Conservation (phyloP, 495 filamentous ascomycete genomes). For the Aspergillus funiculosus region DNA sequence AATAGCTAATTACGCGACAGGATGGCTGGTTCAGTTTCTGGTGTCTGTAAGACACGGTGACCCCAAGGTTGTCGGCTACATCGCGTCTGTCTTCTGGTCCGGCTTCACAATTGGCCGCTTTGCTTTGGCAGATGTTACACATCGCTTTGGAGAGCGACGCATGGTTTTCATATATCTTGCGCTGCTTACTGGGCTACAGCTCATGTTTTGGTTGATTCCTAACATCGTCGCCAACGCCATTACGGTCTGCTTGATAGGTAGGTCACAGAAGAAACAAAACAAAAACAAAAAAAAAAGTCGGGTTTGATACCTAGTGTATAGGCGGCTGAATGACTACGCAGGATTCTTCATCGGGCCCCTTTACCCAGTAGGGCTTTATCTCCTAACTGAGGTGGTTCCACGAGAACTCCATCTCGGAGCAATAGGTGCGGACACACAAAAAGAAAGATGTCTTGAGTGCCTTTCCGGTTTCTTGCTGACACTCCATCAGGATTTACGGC, state of each 20-base stretch:
- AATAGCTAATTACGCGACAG: conserved; percentile 17
- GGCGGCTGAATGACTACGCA: conserved; percentile 9
- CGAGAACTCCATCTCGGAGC: conserved; percentile 35
- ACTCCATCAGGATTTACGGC: conserved; percentile 36
- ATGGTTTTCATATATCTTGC: conserved; percentile 45
- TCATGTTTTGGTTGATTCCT: conserved; percentile 48
- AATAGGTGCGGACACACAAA: conserved; percentile 15
- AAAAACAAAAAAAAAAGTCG: background rate
- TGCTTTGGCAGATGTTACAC: conserved; percentile 48
- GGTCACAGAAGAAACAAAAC: conserved; percentile 14
- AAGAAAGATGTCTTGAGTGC: too few relatives aligned
- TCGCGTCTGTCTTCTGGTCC: conserved; percentile 67
- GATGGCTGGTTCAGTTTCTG: conserved; percentile 67
- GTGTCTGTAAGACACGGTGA: conserved; percentile 54
- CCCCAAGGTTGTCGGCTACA: conserved; percentile 61
- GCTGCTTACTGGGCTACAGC: conserved; percentile 39
- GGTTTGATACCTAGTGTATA: background rate
- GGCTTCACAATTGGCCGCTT: conserved; percentile 57
- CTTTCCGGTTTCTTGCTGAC: background rate
- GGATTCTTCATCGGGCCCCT: conserved; percentile 29
- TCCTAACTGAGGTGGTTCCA: conserved; percentile 31
- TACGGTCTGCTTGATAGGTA: conserved; percentile 57
- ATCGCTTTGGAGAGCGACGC: conserved; percentile 45
- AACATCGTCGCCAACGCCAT: conserved; percentile 57
- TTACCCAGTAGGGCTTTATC: conserved; percentile 37